Conservation (phyloP, 2,329 filamentous ascomycete species). For the Chalara sp. region DNA sequence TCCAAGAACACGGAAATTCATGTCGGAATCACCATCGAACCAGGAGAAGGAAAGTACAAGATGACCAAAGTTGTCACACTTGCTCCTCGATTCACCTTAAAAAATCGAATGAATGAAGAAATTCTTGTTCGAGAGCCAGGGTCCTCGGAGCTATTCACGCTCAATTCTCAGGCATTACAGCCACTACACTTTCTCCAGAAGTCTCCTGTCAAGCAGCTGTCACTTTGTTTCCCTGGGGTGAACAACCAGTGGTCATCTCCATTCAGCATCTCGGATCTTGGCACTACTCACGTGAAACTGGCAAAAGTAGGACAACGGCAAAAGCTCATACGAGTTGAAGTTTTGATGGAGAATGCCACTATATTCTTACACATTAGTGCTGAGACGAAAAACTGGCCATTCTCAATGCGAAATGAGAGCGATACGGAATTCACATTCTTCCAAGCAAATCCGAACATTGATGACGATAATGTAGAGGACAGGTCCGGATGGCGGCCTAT, state of each 20-base stretch:
- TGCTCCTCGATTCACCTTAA: constrained; percentile 84
- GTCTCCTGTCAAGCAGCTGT: constrained; percentile 77
- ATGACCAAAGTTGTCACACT: constrained; percentile 93
- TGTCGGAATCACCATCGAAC: constrained; percentile 78
- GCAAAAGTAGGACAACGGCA: constrained; percentile 87
- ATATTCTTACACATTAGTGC: constrained; percentile 87
- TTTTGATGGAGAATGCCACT: constrained; percentile 87
- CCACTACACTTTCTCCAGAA: constrained; percentile 88
- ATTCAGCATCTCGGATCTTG: constrained; percentile 94
- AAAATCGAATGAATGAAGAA: constrained; percentile 86
- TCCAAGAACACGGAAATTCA: constrained; percentile 75
- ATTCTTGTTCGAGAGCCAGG: constrained; percentile 87
- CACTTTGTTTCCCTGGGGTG: constrained; percentile 84
- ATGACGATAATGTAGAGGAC: constrained; percentile 82
- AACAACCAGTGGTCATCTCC: constrained; percentile 98
- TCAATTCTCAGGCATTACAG: constrained; percentile 72
- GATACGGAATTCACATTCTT: constrained; percentile 95
- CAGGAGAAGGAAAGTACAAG: constrained; percentile 96
- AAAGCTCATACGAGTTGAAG: constrained; percentile 77
- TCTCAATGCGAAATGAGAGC: constrained; percentile 97
- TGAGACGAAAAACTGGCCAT: constrained; percentile 95
- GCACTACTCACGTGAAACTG: constrained; percentile 88
- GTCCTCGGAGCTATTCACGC: constrained; percentile 74
- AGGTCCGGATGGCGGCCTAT: constrained; percentile 87
- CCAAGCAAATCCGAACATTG: constrained; percentile 86